Base-by-base conservation (phyloP, 768 basidiomycete species). In the Mycena kentingensis region DNA sequence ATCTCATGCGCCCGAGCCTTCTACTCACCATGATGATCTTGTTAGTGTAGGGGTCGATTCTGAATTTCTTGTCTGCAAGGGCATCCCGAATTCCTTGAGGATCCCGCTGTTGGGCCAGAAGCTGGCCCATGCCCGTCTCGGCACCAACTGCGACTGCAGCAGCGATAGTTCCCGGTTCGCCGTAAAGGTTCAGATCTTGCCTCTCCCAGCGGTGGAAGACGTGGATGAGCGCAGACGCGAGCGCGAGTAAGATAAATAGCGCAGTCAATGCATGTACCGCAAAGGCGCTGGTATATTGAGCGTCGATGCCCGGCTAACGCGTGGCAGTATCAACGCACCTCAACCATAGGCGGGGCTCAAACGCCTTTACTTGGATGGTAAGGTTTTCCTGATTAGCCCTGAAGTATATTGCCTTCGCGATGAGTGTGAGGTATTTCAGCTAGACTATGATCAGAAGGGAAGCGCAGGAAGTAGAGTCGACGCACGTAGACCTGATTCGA, bases 91-190 rank as follows among this genome's bases (percentile, higher is more conserved):
- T 73, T 5, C 77, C 77, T 41, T 69, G 66, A 35, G 65, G 60
- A 25, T 67, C 64, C 41, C 77, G 75, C 38, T 70, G 69, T 16
- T 72, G 71, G 5, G 73, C 72, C 3, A 80, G 69, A 41, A 80
- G 68, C 8, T 73, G 65, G 10, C 73, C 78, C 57, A 82, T 71
- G 25, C 72, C 73, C 3, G 79, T 80, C 55, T 77, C 74, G 6
- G 75, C 81, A 10, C 79, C 78, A 54, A 83, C 76, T 32, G 78
- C 75, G 12, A 81, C 76, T 12, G 82, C 82, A 11, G 79, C 78
- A 19, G 79, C 81, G 46, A 83, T 78, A 4, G 82, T 82, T 16
- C 81, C 79, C 0, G 79, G 79, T 42, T 73, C 67, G 55, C 80
- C 78, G 26, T 68, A 69, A 27, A 83, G 68, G 16, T 67, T 68